Conservation (phyloP, 176 grass and related monocot species). For the Thalia dealbata region DNA sequence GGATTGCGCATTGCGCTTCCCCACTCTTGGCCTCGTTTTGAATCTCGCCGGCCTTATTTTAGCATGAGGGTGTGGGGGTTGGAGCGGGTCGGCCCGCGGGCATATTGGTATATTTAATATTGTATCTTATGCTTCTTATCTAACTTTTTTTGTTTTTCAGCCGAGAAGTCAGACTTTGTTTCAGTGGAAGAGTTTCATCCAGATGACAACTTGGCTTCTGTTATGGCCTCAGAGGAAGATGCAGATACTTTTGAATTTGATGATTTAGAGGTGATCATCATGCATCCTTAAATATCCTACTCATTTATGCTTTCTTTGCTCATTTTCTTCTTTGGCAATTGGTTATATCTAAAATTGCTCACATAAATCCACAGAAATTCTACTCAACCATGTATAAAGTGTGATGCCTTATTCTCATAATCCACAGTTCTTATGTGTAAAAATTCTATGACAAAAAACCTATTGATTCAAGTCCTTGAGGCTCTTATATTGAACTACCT, state of each 20-base stretch:
- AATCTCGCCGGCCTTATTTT: too few species aligned
- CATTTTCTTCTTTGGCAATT: background rate
- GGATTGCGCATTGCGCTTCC: too few species aligned
- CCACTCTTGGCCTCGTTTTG: too few species aligned
- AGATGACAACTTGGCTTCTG: slow-evolving; percentile 15
- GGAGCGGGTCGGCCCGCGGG: too few species aligned
- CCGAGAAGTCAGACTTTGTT: slow-evolving; percentile 23
- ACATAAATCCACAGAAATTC: background rate
- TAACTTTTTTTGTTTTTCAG: slow-evolving; percentile 33
- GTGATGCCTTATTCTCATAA: background rate
- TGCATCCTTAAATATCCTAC: background rate
- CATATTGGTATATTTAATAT: too few species aligned
- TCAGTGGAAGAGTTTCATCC: slow-evolving; percentile 16
- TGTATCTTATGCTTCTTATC: slow-evolving; percentile 7
- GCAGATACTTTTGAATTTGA: slow-evolving; percentile 20
- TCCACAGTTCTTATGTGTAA: background rate
- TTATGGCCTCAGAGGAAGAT: slow-evolving; percentile 11
- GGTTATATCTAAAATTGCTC: background rate
- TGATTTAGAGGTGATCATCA: slow-evolving; percentile 19
- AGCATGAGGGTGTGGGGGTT: too few species aligned
- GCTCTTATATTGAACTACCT: background rate
- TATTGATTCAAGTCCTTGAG: background rate
- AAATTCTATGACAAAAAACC: background rate
- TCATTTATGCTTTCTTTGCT: too few species aligned
- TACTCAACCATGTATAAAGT: background rate